Evolutionary conservation across 1,139 yeast species (phyloP).

Genomic region (Kurtzmaniella quercitrusa): DNA sequence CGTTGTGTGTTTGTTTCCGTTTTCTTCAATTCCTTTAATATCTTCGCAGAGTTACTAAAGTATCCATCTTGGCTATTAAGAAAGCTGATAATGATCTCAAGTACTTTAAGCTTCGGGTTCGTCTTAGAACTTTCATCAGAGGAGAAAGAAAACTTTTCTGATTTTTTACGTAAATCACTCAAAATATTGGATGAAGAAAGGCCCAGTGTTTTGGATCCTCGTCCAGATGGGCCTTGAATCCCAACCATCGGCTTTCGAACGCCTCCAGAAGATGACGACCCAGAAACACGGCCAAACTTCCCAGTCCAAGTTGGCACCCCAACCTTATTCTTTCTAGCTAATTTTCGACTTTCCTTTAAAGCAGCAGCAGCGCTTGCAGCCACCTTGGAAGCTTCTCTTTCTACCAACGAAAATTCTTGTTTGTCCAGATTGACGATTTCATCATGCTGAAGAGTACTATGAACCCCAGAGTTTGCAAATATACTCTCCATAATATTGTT

Average conservation of each 20-base stretch:
- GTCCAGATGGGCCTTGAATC: not conserved
- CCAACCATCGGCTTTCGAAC: not conserved
- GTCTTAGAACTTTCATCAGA: constrained; percentile 8
- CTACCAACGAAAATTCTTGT: constrained; percentile 52
- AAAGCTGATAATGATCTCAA: constrained; percentile 31
- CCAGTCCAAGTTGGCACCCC: constrained; percentile 99
- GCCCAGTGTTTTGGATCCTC: constrained; percentile 3
- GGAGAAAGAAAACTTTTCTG: constrained; percentile 10
- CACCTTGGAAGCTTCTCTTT: constrained; percentile 70
- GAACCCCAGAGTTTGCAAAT: constrained; percentile 69
- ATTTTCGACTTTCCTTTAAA: constrained; percentile 59
- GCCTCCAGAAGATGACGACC: constrained; percentile 24
- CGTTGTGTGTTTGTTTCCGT: constrained; percentile 41
- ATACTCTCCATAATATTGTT: constrained; percentile 69
- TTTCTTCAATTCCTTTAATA: constrained; percentile 48
- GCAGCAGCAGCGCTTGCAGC: constrained; percentile 79
- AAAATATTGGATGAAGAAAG: constrained; percentile 30
- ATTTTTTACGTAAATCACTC: constrained; percentile 24
- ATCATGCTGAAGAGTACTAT: constrained; percentile 76
- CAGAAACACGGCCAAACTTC: constrained; percentile 72
- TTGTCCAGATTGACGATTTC: constrained; percentile 57
- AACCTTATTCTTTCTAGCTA: constrained; percentile 58
- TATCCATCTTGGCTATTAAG: constrained; percentile 30
- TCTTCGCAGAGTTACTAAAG: constrained; percentile 54
- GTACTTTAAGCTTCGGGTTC: constrained; percentile 24